Percentiles rank a stretch among this genome's conserved stretches.
These are phyloP conservation scores for Flaveria ramosissima DNA, from an alignment of 129 eudicot genomes.

Conservation along the genomic window DNA sequence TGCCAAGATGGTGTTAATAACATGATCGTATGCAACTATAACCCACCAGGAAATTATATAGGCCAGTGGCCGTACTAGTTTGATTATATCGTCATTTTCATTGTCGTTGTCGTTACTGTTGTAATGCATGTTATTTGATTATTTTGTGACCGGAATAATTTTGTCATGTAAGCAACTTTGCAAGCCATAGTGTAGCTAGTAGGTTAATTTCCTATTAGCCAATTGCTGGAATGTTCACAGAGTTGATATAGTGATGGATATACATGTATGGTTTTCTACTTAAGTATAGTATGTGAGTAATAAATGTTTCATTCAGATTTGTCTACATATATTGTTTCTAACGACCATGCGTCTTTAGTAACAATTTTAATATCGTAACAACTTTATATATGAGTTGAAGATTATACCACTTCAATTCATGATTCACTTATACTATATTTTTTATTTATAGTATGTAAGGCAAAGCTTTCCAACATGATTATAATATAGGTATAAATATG, in stretches of 20 bases:
- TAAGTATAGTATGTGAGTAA: conserved; percentile 11
- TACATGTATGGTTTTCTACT: background rate
- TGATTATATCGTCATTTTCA: background rate
- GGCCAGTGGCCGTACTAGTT: conserved; percentile 48
- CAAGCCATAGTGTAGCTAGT: background rate
- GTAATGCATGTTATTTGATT: background rate
- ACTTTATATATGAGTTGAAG: background rate
- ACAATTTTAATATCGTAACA: background rate
- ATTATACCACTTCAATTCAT: background rate
- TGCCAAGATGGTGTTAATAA: conserved; percentile 37
- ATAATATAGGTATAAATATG: no score
- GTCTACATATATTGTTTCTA: background rate
- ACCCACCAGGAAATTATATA: conserved; percentile 62
- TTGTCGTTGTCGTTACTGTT: background rate
- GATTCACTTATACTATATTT: background rate
- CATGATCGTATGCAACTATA: conserved; percentile 50
- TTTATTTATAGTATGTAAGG: background rate
- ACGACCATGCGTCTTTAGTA: background rate
- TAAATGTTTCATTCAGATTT: conserved; percentile 1
- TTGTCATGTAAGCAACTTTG: conserved; percentile 19
- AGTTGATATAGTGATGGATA: conserved; percentile 14
- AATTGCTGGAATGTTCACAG: background rate
- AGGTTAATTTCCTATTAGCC: conserved; percentile 16
- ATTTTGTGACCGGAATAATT: conserved; percentile 11
- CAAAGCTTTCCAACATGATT: background rate